Conservation (phyloP, 768 basidiomycete genomes). For the Lentinus tigrinus region DNA sequence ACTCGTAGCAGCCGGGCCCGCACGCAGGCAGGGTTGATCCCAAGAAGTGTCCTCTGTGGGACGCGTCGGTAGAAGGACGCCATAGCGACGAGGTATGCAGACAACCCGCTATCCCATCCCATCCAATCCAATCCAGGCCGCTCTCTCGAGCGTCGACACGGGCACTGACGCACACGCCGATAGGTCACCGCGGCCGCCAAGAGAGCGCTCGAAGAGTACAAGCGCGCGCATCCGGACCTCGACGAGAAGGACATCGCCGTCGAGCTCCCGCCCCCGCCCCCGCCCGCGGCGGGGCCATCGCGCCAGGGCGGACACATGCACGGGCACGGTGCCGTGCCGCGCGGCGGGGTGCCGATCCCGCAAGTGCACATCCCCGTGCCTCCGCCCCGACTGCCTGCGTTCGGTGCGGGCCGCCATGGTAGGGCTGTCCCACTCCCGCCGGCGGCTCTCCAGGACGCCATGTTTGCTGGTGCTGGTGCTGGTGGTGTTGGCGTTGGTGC, state of each 20-base stretch:
- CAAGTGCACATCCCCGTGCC: neutral
- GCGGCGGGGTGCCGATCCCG: too few species aligned
- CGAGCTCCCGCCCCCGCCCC: conserved; percentile 49
- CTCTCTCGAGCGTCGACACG: too few species aligned
- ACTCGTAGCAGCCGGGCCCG: conserved; percentile 23
- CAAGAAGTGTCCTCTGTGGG: conserved; percentile 67
- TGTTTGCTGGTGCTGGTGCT: too few species aligned
- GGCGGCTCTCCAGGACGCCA: too few species aligned
- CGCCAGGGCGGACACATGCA: neutral
- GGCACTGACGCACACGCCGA: neutral
- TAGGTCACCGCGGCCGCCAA: conserved; percentile 74
- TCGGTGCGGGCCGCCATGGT: too few species aligned
- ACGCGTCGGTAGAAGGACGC: conserved; percentile 54
- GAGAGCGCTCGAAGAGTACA: conserved; percentile 62
- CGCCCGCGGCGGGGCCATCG: conserved; percentile 28
- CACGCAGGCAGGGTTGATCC: conserved; percentile 25
- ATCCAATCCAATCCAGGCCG: too few species aligned
- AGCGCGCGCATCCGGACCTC: conserved; percentile 59
- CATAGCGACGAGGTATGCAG: conserved; percentile 61
- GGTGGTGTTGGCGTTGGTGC: too few species aligned
- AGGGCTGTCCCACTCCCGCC: too few species aligned
- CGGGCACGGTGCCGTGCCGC: neutral
- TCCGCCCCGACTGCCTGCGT: neutral
- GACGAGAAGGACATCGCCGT: conserved; percentile 60
- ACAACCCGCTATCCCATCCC: neutral